Evolutionary conservation across 345 rosid species (phyloP).

Genomic region (Isatis tinctoria): DNA sequence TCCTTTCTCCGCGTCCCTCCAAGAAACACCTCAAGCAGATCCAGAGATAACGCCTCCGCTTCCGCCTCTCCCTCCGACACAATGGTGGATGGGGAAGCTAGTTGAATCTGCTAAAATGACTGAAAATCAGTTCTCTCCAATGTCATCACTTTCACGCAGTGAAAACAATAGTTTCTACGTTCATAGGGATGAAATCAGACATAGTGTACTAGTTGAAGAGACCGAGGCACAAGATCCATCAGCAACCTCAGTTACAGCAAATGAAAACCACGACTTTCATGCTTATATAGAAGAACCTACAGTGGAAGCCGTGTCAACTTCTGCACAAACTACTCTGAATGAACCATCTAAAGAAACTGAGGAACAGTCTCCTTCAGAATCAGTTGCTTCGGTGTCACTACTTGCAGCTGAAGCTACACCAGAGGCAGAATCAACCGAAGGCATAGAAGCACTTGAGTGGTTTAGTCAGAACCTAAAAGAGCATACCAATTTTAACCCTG

Average conservation of each 20-base stretch:
- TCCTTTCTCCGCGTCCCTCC: slow-evolving; percentile 3
- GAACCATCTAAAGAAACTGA: slow-evolving; percentile 1
- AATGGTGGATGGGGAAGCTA: slow-evolving; percentile 64
- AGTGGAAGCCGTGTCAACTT: neutral
- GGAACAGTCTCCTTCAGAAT: neutral
- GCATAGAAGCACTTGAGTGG: slow-evolving; percentile 23
- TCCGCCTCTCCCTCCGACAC: slow-evolving; percentile 88
- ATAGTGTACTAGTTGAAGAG: neutral
- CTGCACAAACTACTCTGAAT: neutral
- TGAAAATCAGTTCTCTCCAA: neutral
- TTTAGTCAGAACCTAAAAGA: slow-evolving; percentile 27
- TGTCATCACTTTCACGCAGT: neutral
- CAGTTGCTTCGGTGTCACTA: neutral
- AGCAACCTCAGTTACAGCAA: neutral
- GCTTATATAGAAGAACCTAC: neutral
- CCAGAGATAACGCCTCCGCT: slow-evolving; percentile 58
- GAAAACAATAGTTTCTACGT: neutral
- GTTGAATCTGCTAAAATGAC: slow-evolving; percentile 1
- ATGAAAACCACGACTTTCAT: neutral
- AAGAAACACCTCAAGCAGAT: slow-evolving; percentile 34
- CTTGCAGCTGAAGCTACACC: neutral
- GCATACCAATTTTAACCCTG: neutral
- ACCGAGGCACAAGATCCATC: neutral
- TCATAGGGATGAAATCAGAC: slow-evolving; percentile 8
- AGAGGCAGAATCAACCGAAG: neutral